A percentile compares a stretch with the other conserved stretches of the same genome.
These are phyloP conservation scores for Glomus cerebriforme DNA, from an alignment of 192 early-diverging fungal genomes.

Conservation along the genomic window DNA sequence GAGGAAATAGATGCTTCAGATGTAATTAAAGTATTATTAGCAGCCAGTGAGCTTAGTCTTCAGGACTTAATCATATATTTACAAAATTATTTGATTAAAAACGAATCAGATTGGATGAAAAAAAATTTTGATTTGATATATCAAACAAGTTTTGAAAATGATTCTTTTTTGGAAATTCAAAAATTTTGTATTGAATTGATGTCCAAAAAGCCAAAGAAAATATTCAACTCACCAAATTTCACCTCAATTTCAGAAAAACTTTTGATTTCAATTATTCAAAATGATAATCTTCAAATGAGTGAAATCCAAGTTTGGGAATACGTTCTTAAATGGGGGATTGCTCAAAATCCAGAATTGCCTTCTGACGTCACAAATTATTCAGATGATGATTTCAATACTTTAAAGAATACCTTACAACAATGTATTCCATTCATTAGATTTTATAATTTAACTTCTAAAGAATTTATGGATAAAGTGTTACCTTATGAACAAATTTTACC, in stretches of 20 bases:
- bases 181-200: no score
- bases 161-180: no score
- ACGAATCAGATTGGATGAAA: background rate
- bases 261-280: no score
- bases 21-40: background rate
- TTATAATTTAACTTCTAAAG: background rate
- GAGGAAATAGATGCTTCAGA: background rate
- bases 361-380: background rate
- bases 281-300: constrained; percentile 1
- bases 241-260: background rate
- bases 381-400: background rate
- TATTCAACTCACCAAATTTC: background rate
- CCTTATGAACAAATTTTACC: background rate
- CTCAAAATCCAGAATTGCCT: background rate
- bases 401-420: background rate
- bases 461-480: background rate
- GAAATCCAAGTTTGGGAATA: no score
- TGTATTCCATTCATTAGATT: background rate
- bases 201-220: no score
- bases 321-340: constrained; percentile 5
- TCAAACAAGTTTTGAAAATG: no score
- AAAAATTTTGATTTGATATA: background rate
- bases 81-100: background rate
- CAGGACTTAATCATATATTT: background rate
- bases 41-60: background rate